Evolutionary conservation across 768 basidiomycete genomes (phyloP), one percentile per base, ranked within the genome.

Genomic region (Termitomyces eurrhizus): DNA sequence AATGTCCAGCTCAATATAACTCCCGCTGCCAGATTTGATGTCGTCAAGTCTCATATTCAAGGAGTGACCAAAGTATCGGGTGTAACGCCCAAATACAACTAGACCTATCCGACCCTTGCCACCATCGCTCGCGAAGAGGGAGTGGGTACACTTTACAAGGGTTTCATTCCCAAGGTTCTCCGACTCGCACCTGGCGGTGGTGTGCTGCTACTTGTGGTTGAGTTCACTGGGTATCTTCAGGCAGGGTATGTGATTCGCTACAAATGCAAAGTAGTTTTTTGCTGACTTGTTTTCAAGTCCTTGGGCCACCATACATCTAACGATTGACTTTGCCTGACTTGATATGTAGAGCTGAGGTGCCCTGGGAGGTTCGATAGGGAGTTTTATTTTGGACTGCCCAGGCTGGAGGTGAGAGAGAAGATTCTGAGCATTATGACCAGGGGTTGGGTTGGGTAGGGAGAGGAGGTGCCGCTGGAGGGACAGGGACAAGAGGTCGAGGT

Each of bases 321-420:
- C 0, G 39, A 39, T 32, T 24, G 32, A 36, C n/a, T 51, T 35
- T 2, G 11, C 18, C 35, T 6, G n/a, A 3, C n/a, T n/a, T 36
- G n/a, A 36, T 35, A 7, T 12, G 26, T 48, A 11, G n/a, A n/a
- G 1, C 74, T 99, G 53, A 81, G 97, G 35, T 80, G 97, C 29
- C 97, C 96, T 0, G 97, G 97, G 18, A 80, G 97, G 62, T 98
- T 99, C 67, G 97, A 99, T 75, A 79, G 97, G 54, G 96, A 98
- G 74, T 98, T 99, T 73, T 98, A 97, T 75, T 98, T 99, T 73
- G 92, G 93, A 4, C 72, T 99, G 46, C 97, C 97, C 1, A 85
- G 85, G 24, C 70, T 90, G 18, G 88, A 88, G 21, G 97, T 95
- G 2, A 75, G 97, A 60, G 88, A 92, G 74, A 90, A 86, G 74